Base-by-base conservation (phyloP, 352 stramenopile genomes). In the Phytophthora fragariaefolia region DNA sequence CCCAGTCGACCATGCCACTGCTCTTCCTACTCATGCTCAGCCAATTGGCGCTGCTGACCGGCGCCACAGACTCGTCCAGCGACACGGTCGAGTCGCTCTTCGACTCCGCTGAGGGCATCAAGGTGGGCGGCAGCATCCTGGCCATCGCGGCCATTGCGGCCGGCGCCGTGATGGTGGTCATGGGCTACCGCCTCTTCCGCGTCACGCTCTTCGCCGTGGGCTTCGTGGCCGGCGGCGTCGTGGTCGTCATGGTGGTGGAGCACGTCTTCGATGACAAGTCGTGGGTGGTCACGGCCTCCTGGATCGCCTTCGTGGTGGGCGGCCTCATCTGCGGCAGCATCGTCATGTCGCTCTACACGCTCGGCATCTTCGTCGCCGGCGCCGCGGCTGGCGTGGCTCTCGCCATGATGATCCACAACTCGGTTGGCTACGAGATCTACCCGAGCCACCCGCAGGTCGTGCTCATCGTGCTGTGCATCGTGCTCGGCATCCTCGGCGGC, bases 181-280 rank as follows among this genome's bases (percentile, higher is more conserved):
- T 77, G 30, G 86, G 86, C 50, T 93, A 93, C 68, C 79, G 80
- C 13, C 60, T 91, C 49, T 87, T 93, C 61, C 79, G 83, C 6
- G 57, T 47, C 22, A 68, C 83, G 18, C 74, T 92, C 28, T 90
- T 92, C 43, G 57, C 79, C 17, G 65, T 75, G 17, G 82, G 80
- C 17, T 90, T 90, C 58, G 63, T 79, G n/a, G 63, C 76, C 23
- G 83, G 80, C 28, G 77, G 81, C 13, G 76, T 90, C 8, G 45
- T 58, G 0, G 28, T 87, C 22, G 78, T 79, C 2, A 69, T 78
- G 17, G 32, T 76, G 24, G 66, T 76, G 3, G 83, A 90, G 50
- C 24, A 73, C 24, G 36, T 83, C 15, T 83, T 82, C 51, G 56
- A 83, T 5, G 60, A 68, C 61, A 66, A 83, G 38, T 77, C 77